Base-by-base conservation (phyloP, 805 yeast species). In the Yarrowia yakushimensis region DNA sequence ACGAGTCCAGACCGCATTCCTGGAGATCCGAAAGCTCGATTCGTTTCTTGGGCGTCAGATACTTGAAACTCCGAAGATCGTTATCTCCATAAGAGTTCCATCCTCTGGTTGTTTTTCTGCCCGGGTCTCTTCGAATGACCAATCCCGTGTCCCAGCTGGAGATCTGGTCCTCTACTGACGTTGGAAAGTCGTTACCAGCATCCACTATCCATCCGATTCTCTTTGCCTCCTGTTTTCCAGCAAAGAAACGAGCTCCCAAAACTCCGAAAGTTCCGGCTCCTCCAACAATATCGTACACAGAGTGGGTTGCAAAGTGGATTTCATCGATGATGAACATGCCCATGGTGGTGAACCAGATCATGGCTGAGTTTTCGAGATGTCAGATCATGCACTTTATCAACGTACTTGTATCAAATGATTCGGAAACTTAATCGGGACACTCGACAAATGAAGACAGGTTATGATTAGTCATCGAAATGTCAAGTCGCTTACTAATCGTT, bases 241-340 rank as follows among this genome's bases (percentile, higher is more conserved):
- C 76, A 55, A 88, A 69, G 33, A 76, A 76, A 23, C 92, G 76
- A 0, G 90, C 85, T 0, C 97, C 97, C 15, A 87, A 75, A 1
- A 85, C 81, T 1, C 91, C 91, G 71, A 81, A 92, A 0, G 93
- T 82, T 0, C 96, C 97, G 1, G 92, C 98, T 1, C 98, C 98
- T 0, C 98, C 98, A 50, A 89, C 78, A 8, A 92, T 78, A 70
- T 88, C 72, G 42, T 64, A 65, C 68, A 71, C 66, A 76, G 77
- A 23, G 75, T 68, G 41, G 63, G 66, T 78, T 62, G 63, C 75
- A 68, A 82, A 85, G 63, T 82, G 85, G 67, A 91, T 89, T 66
- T 90, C 96, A 72, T 92, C 98, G 17, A 92, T 81, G 69, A 93
- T 90, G 74, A 90, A 87, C 90, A 92, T 86, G 48, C 97, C 98